phyloP scores from a whole-genome alignment of 2,329 filamentous ascomycete species.

The Escovopsis weberi region DNA sequence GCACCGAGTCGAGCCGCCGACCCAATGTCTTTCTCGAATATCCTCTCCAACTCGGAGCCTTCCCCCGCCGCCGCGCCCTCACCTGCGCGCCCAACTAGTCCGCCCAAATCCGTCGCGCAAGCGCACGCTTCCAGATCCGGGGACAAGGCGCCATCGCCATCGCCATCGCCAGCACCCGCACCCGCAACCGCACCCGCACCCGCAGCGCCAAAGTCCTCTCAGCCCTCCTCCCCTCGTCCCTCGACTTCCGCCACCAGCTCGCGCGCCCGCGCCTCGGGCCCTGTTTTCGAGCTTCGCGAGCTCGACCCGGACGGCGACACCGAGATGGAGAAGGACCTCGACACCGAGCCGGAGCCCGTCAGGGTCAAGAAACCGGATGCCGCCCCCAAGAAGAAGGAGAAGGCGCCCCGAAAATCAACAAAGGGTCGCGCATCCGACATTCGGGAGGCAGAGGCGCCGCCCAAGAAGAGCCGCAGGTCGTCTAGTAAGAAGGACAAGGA shows the following conservation, averaged over 20 bases:
- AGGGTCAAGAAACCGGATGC: conserved; percentile 12
- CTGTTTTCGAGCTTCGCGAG: conserved; percentile 22
- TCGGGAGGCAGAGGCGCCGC: conserved; percentile 29
- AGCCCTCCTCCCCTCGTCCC: conserved; percentile 1
- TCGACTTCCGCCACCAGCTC: too few relatives aligned
- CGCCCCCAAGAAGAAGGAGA: conserved; percentile 15
- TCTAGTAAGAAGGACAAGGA: conserved; percentile 30
- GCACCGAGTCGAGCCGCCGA: conserved; percentile 63
- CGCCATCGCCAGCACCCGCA: conserved; percentile 16
- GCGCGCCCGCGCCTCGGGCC: not conserved
- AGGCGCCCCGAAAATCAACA: conserved; percentile 21
- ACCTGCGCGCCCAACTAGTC: conserved; percentile 7
- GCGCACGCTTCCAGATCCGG: not conserved
- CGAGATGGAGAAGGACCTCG: conserved; percentile 21
- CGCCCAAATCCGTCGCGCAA: conserved; percentile 6
- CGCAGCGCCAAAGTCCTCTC: not conserved
- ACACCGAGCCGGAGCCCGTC: conserved; percentile 18
- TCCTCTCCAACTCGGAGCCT: conserved; percentile 68
- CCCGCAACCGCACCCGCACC: conserved; percentile 7
- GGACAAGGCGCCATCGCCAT: conserved; percentile 9
- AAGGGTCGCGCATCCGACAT: conserved; percentile 38
- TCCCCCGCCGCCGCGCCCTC: conserved; percentile 21
- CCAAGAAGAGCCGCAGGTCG: conserved; percentile 35
- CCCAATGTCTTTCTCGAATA: conserved; percentile 93
- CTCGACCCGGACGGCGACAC: conserved; percentile 15